Conservation (phyloP, 345 rosid species). For the Gossypium longicalyx region DNA sequence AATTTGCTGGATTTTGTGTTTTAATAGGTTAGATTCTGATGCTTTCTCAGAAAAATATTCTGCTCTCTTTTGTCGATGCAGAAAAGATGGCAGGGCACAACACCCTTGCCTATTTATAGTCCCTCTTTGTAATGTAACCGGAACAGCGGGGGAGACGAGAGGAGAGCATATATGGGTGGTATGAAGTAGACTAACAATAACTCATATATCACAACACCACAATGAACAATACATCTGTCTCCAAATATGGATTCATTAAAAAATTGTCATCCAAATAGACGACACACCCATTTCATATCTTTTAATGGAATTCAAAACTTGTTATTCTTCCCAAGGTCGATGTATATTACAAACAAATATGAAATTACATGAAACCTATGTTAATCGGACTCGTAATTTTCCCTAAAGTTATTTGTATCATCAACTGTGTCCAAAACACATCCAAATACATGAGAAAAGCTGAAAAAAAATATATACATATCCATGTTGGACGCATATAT, state of each 20-base stretch:
- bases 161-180: neutral
- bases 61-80: neutral
- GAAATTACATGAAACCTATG: constrained; percentile 3
- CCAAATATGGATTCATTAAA: neutral
- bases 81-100: neutral
- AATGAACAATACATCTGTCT: neutral
- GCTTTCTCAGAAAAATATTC: neutral
- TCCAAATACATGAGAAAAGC: neutral
- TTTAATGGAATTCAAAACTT: neutral
- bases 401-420: neutral
- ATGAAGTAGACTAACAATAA: neutral
- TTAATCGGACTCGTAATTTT: neutral
- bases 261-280: neutral
- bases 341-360: constrained; percentile 21
- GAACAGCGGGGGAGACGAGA: neutral
- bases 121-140: neutral
- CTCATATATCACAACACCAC: neutral
- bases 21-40: neutral
- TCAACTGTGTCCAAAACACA: neutral
- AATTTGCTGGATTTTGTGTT: neutral
- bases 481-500: neutral
- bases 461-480: neutral
- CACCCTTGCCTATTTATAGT: neutral
- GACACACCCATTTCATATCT: neutral
- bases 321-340: neutral